Evolutionary conservation across 768 basidiomycete genomes (phyloP), one percentile per base, ranked within the genome.

Genomic region (Coprinellus aureogranulatus): DNA sequence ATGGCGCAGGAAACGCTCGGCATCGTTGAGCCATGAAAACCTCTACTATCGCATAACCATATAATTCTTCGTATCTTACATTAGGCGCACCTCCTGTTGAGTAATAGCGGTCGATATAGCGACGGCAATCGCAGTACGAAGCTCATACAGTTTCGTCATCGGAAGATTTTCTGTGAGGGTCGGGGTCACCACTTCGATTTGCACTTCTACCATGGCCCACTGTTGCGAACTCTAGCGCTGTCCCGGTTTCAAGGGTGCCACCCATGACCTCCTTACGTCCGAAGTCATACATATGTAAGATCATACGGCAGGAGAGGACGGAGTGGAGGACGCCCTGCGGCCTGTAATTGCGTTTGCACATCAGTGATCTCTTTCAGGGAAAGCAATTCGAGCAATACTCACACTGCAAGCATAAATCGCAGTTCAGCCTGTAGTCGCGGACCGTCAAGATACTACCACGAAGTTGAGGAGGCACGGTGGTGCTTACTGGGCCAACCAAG

Each of bases 1-100:
- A 34, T 48, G 22, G 61, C 59, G 18, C 59, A 64, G n/a, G 59
- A 61, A 47, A 64, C 40, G 26, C 54, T 65, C 6, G 68, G 65
- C 11, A 56, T 64, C 50, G 47, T 22, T 14, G 23, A 41, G 22
- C 27, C 34, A 8, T 37, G 14, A 14, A n/a, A n/a, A n/a, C n/a
- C n/a, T n/a, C n/a, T n/a, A n/a, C n/a, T n/a, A n/a, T n/a, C n/a
- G n/a, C n/a, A n/a, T n/a, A n/a, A n/a, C n/a, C n/a, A n/a, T n/a
- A n/a, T n/a, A n/a, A n/a, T n/a, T n/a, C n/a, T n/a, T n/a, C n/a
- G n/a, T n/a, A n/a, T n/a, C n/a, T n/a, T n/a, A n/a, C n/a, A n/a
- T n/a, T n/a, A n/a, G n/a, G n/a, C n/a, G n/a, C n/a, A n/a, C n/a
- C n/a, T n/a, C n/a, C n/a, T n/a, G n/a, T n/a, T n/a, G n/a, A n/a